Conservation (phyloP, 768 basidiomycete genomes). For the Gelatoporia subvermispora region DNA sequence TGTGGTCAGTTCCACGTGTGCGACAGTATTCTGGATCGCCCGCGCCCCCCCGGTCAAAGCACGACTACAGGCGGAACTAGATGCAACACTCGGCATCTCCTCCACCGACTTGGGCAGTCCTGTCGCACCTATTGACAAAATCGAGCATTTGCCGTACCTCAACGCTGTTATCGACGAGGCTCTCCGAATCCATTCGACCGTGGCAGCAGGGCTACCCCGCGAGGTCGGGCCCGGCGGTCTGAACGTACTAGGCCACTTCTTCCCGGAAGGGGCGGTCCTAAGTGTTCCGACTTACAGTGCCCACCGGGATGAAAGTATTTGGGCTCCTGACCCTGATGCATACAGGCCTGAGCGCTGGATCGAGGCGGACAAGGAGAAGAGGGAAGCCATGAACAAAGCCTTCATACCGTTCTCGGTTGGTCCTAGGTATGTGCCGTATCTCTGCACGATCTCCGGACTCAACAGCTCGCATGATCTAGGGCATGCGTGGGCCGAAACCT, state of each 20-base stretch:
- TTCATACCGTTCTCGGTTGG: conserved; percentile 15
- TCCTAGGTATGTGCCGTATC: conserved; percentile 3
- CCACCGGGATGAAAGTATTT: conserved; percentile 11
- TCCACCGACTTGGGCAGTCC: neutral
- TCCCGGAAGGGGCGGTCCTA: conserved; percentile 19
- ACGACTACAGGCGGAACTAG: conserved; percentile 8
- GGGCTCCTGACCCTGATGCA: conserved; percentile 14
- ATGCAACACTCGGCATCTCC: conserved; percentile 1
- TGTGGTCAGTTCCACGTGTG: neutral
- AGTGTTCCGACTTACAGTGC: conserved; percentile 14
- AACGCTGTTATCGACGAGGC: conserved; percentile 28
- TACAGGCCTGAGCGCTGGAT: conserved; percentile 21
- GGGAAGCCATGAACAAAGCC: neutral
- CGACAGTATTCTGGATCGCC: conserved; percentile 1
- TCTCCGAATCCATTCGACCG: conserved; percentile 24
- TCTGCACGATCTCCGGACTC: no score
- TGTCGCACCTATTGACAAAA: neutral
- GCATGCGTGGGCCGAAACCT: conserved; percentile 5
- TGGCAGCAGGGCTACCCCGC: conserved; percentile 25
- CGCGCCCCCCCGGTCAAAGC: conserved; percentile 1
- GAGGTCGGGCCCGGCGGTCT: conserved; percentile 21
- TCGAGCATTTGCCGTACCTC: conserved; percentile 16
- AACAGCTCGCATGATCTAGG: neutral
- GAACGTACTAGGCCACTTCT: conserved; percentile 13
- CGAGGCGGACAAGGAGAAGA: conserved; percentile 3